Base-by-base conservation (phyloP, 495 filamentous ascomycete genomes). In the Lasiosphaeria ovina region DNA sequence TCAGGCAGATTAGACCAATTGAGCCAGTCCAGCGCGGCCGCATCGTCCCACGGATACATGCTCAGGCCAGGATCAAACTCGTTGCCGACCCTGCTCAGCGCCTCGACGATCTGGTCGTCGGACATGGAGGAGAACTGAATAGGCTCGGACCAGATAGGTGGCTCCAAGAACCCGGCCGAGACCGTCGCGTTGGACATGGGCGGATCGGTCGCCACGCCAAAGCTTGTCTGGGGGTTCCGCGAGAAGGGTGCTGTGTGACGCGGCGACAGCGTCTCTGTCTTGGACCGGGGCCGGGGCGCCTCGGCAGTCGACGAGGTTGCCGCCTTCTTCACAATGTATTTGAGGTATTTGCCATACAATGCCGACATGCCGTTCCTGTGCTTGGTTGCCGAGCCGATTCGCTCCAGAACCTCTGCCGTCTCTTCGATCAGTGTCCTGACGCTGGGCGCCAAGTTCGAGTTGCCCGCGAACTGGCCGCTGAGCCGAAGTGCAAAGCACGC, bases 81-180 rank as follows among this genome's bases (percentile, higher is more conserved):
- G 33, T 81, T 81, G 9, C 78, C 82, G 6, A 81, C 81, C 50
- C 79, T 76, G 66, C 85, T 84, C 47, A 88, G 79, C 14, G 84
- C 84, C 65, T 87, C 82, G 6, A 82, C 76, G 35, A 87, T 84
- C 64, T 88, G 84, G 57, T 84, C 75, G 55, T 86, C 84, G 5
- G 85, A 87, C 85, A 88, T 88, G 38, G 83, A 78, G 9, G 85
- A 87, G 67, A 88, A 87, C 52, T 84, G 84, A 42, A 88, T 67
- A 5, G 83, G 77, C 61, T 86, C 82, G 0, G 74, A 66, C 81
- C 77, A 84, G 5, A 77, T 55, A 1, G 66, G 61, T 8, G 61
- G 54, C 11, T 66, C 69, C 35, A 73, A 36, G 47, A 67, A 70
- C 0, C 62, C 66, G 1, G 59, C 66, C 14, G 65, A 63, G 32